phyloP scores from a whole-genome alignment of 441 rosid species.

The Eutrema salsugineum region DNA sequence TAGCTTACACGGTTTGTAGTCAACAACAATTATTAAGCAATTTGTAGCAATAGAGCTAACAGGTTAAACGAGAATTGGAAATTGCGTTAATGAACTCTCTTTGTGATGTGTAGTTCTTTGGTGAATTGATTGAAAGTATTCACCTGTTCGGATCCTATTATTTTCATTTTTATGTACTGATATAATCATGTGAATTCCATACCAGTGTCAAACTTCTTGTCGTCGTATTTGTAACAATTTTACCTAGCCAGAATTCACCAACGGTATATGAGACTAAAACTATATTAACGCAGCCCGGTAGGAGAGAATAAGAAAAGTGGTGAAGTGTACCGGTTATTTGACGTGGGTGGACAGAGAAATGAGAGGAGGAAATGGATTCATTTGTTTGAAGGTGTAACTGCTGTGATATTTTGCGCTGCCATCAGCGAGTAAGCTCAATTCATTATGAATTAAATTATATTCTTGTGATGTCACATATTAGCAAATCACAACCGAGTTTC shows the following conservation, averaged over 20 bases:
- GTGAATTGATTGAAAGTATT: neutral
- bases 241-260: neutral
- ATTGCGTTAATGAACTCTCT: neutral
- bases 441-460: neutral
- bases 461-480: neutral
- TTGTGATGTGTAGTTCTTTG: neutral
- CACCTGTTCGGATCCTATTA: neutral
- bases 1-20: neutral
- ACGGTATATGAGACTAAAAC: constrained; percentile 1
- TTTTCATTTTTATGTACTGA: neutral
- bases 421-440: constrained; percentile 92
- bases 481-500: neutral
- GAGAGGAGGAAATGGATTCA: constrained; percentile 99
- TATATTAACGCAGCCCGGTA: constrained; percentile 67
- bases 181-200: too few relatives aligned
- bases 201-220: neutral
- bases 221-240: neutral
- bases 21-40: neutral
- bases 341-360: constrained; percentile 97
- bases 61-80: neutral
- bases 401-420: constrained; percentile 96
- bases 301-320: constrained; percentile 97
- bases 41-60: neutral
- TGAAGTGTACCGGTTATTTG: constrained; percentile 94
- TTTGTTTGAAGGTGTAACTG: constrained; percentile 98